Base-by-base conservation (phyloP, 2,329 filamentous ascomycete genomes). In the Aciculosporium take region DNA sequence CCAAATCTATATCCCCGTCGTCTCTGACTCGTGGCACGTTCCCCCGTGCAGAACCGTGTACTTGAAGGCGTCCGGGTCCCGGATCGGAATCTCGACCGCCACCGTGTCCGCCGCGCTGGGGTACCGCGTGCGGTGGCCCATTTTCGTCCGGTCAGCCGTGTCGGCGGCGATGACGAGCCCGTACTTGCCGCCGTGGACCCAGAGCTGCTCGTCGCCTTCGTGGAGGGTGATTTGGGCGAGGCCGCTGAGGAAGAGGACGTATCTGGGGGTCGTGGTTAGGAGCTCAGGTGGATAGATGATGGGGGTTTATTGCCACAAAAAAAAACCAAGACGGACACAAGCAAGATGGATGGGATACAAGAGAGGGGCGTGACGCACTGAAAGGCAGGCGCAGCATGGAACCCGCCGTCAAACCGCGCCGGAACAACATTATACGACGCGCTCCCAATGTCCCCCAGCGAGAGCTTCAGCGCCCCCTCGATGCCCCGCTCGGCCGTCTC, bases 161-260 rank as follows among this genome's bases (percentile, higher is more conserved):
- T 70, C 67, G 4, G 62, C 56, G 0, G 62, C 65, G 8, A 66
- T 54, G 27, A 69, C 56, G 5, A 62, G 53, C 0, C 65, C 64
- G 27, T 63, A 53, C 38, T 57, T 57, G 1, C 66, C 65, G 7
- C 65, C 65, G 1, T 48, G 31, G 6, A 69, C 44, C 49, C 53
- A 61, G 0, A 57, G 61, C 40, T 61, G 56, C 15, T 56, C 50
- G 1, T 51, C 56, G 6, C 56, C 54, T 47, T 61, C 57, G 6
- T 64, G 63, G 1, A 69, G 48, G 3, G 59, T 65, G 42, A 69
- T 37, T 41, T 65, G 60, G 1, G 58, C 58, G 13, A 62, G 33
- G 1, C 66, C 67, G 2, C 58, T 60, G 7, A 61, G 48, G 43
- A 67, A 65, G 36, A 48, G 47, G 13, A 63, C 56, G 29, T 46